Evolutionary conservation across 495 filamentous ascomycete species (phyloP).

Genomic region (Xylaria telfairii): DNA sequence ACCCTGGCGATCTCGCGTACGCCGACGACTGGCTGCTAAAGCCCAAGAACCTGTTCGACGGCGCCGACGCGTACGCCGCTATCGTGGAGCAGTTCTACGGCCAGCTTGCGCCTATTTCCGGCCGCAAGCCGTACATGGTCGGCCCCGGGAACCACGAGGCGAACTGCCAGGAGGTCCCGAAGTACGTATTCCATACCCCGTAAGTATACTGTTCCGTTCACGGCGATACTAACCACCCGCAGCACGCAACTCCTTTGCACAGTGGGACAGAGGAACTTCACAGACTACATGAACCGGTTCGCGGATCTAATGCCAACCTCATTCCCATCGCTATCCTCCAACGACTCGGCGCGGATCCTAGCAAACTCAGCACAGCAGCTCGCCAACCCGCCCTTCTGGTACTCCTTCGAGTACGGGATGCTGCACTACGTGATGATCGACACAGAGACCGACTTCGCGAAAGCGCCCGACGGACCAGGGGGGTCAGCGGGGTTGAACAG

Average conservation of each 20-base stretch:
- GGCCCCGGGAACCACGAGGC: slow-evolving; percentile 55
- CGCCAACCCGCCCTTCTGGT: slow-evolving; percentile 68
- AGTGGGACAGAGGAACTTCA: slow-evolving; percentile 65
- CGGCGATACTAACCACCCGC: not conserved
- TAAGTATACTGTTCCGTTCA: not conserved
- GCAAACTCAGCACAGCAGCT: slow-evolving; percentile 56
- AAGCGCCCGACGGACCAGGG: slow-evolving; percentile 51
- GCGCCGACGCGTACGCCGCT: slow-evolving; percentile 49
- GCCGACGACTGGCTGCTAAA: slow-evolving; percentile 56
- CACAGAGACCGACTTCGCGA: slow-evolving; percentile 60
- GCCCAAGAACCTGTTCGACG: slow-evolving; percentile 49
- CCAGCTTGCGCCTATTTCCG: slow-evolving; percentile 51
- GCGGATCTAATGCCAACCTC: slow-evolving; percentile 56
- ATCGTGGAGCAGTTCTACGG: slow-evolving; percentile 53
- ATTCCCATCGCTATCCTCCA: slow-evolving; percentile 53
- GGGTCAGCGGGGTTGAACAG: slow-evolving; percentile 54
- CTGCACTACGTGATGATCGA: slow-evolving; percentile 63
- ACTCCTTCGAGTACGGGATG: slow-evolving; percentile 69
- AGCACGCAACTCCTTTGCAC: slow-evolving; percentile 54
- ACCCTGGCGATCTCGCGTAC: slow-evolving; percentile 60
- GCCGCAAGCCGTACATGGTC: slow-evolving; percentile 52
- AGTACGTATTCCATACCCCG: slow-evolving; percentile 1
- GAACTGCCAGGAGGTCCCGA: slow-evolving; percentile 48
- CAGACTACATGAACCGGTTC: slow-evolving; percentile 63
- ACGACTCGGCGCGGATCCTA: slow-evolving; percentile 48